These are phyloP conservation scores for Chlorella sorokiniana DNA, from an alignment of 139 green algal genomes.

Conservation along the genomic window DNA sequence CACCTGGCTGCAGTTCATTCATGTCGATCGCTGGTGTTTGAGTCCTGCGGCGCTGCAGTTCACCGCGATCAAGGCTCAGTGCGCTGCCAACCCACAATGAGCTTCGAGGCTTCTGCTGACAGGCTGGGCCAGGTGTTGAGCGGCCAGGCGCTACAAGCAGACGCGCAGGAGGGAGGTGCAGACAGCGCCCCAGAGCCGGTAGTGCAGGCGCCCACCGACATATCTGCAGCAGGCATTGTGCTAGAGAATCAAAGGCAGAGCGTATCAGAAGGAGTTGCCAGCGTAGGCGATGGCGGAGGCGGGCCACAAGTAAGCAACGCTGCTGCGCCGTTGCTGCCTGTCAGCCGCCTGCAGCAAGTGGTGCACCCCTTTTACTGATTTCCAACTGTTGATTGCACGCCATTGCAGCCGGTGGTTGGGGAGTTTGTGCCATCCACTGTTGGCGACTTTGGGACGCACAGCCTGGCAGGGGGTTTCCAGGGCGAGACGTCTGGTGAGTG, in stretches of 20 bases:
- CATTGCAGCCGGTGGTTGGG: not conserved
- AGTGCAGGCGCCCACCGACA: conserved; percentile 14
- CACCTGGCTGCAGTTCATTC: no score
- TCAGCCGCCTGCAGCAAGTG: not conserved
- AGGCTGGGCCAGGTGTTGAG: conserved; percentile 18
- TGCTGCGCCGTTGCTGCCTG: not conserved
- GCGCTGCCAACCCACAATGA: not conserved
- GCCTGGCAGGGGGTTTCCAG: conserved; percentile 25
- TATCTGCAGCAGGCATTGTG: conserved; percentile 24
- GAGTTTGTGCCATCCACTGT: conserved; percentile 36
- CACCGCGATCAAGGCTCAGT: no score
- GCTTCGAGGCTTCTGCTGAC: not conserved
- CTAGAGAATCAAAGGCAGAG: conserved; percentile 21
- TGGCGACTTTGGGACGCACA: not conserved
- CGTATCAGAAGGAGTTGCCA: conserved; percentile 37
- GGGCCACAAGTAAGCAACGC: not conserved
- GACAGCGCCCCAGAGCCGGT: conserved; percentile 29
- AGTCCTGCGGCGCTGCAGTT: no score
- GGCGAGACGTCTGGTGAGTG: conserved; percentile 36
- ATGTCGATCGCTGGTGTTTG: no score
- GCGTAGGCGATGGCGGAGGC: conserved; percentile 18
- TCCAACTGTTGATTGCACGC: not conserved
- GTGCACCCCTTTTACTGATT: no score
- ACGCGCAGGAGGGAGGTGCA: not conserved
- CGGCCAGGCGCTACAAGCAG: not conserved